phyloP scores from a whole-genome alignment of 2,329 filamentous ascomycete species.

The Fusarium luffae region DNA sequence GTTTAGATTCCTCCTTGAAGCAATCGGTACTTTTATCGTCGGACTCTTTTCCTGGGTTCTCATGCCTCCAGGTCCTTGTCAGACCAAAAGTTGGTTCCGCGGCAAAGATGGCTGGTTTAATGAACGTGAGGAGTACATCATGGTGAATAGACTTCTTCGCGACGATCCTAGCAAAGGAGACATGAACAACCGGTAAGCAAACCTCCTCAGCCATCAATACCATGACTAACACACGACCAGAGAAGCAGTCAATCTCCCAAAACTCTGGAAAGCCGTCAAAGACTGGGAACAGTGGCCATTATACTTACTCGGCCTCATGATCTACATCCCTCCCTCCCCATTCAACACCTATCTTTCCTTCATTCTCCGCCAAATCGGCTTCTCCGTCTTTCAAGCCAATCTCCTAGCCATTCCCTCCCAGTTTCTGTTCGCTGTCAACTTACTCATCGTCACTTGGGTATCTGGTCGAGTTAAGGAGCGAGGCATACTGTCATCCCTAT shows the following conservation, averaged over 20 bases:
- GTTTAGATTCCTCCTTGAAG: slow-evolving; percentile 63
- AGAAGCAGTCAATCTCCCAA: slow-evolving; percentile 46
- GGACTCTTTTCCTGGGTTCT: slow-evolving; percentile 58
- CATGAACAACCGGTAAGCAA: slow-evolving; percentile 65
- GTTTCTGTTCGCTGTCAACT: slow-evolving; percentile 58
- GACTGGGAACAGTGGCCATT: slow-evolving; percentile 71
- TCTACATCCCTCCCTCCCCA: slow-evolving; percentile 56
- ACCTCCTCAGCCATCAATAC: fast-evolving
- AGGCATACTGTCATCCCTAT: slow-evolving; percentile 57
- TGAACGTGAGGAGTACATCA: slow-evolving; percentile 69
- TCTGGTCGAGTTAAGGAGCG: slow-evolving; percentile 58
- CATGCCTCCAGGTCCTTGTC: slow-evolving; percentile 59
- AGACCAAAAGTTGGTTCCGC: slow-evolving; percentile 67
- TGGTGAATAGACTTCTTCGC: slow-evolving; percentile 69
- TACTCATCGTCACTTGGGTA: slow-evolving; percentile 59
- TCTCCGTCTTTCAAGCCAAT: slow-evolving; percentile 59
- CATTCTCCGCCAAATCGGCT: slow-evolving; percentile 57
- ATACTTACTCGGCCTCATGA: slow-evolving; percentile 60
- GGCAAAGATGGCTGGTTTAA: slow-evolving; percentile 71
- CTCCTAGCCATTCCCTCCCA: slow-evolving; percentile 59
- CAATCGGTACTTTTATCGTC: slow-evolving; percentile 54
- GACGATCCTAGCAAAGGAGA: slow-evolving; percentile 71
- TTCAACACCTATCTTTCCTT: slow-evolving; percentile 59
- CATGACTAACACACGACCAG: slow-evolving; percentile 46
- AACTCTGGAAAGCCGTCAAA: slow-evolving; percentile 62